These are phyloP conservation scores for Mycena sp. DNA, from an alignment of 1,284 basidiomycete genomes.

Conservation along the genomic window DNA sequence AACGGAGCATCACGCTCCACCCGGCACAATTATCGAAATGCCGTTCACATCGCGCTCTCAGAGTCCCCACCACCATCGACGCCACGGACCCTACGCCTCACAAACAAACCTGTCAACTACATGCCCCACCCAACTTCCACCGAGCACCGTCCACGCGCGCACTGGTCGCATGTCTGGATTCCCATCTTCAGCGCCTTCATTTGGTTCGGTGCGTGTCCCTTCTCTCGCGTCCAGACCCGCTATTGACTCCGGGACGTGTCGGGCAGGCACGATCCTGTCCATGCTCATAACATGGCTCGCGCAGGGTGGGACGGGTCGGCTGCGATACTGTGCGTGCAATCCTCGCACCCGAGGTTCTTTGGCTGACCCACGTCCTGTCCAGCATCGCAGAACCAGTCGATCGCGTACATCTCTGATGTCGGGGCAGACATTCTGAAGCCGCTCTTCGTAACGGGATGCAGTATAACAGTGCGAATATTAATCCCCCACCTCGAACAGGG, in stretches of 20 bases:
- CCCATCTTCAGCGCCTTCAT: conserved; percentile 66
- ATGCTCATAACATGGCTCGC: conserved; percentile 72
- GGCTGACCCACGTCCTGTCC: not conserved
- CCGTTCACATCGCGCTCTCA: not conserved
- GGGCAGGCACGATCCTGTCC: conserved; percentile 62
- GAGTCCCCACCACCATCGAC: conserved; percentile 1
- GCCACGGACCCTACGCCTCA: not conserved
- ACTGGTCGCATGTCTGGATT: conserved; percentile 72
- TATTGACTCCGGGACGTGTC: too few species aligned
- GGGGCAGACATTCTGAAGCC: conserved; percentile 77
- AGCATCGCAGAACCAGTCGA: conserved; percentile 56
- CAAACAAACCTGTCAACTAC: not conserved
- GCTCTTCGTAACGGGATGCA: conserved; percentile 61
- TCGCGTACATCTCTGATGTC: conserved; percentile 80
- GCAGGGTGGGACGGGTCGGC: conserved; percentile 47
- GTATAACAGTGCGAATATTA: conserved; percentile 21
- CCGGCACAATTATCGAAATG: too few species aligned
- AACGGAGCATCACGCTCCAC: not conserved
- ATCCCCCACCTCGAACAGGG: too few species aligned
- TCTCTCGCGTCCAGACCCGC: too few species aligned
- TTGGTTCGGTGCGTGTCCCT: conserved; percentile 75
- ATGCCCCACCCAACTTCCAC: conserved; percentile 7
- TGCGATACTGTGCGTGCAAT: conserved; percentile 49
- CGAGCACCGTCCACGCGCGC: conserved; percentile 32
- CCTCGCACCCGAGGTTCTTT: not conserved